Evolutionary conservation across 2,329 filamentous ascomycete genomes (phyloP).

Genomic region (Tolypocladium inflatum): DNA sequence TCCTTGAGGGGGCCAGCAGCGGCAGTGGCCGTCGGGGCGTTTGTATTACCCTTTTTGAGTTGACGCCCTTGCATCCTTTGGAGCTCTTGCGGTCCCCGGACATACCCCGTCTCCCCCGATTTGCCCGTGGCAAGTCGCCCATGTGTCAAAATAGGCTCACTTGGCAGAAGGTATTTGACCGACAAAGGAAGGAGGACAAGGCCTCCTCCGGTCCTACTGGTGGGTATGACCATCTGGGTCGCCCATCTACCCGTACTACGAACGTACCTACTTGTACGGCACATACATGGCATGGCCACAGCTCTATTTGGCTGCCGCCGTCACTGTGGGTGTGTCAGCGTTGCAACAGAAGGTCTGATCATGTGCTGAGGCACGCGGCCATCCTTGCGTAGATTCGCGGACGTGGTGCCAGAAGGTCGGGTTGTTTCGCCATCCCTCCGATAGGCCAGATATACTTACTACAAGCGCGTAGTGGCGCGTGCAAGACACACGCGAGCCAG

Average conservation of each 20-base stretch:
- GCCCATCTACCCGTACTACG: background rate
- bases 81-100: background rate
- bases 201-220: background rate
- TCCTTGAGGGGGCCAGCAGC: background rate
- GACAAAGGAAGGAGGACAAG: slow-evolving; percentile 1
- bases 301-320: background rate
- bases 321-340: background rate
- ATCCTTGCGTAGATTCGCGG: background rate
- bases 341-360: background rate
- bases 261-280: background rate
- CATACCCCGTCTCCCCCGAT: background rate
- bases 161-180: background rate
- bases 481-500: background rate
- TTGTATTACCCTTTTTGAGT: background rate
- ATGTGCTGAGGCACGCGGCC: background rate
- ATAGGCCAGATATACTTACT: background rate
- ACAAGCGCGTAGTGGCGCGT: background rate
- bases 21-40: background rate
- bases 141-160: background rate
- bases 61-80: background rate
- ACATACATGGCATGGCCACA: background rate
- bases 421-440: background rate
- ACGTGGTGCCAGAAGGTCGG: background rate
- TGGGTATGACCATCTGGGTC: background rate
- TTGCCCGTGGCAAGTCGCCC: background rate